phyloP scores from a whole-genome alignment of 805 yeast species.

The Soucietia sequanensis region DNA sequence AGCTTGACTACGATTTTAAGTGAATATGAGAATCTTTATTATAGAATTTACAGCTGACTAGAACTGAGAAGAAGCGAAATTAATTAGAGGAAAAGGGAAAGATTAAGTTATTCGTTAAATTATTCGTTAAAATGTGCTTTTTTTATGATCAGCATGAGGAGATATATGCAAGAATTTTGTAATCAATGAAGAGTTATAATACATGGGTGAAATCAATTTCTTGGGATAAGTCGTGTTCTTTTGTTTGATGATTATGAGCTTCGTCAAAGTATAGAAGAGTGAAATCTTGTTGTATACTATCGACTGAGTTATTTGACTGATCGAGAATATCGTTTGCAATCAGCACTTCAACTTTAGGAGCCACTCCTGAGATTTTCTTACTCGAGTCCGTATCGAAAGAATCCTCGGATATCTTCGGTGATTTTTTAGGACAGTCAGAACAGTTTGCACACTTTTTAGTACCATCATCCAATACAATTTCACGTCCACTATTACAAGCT shows the following conservation, averaged over 20 bases:
- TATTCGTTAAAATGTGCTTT: neutral
- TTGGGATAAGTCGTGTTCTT: neutral
- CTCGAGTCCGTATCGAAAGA: too few species aligned
- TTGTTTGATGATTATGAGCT: neutral
- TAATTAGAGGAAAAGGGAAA: too few species aligned
- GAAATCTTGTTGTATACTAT: neutral
- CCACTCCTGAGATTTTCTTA: too few species aligned
- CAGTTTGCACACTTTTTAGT: constrained; percentile 27
- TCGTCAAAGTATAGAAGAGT: neutral
- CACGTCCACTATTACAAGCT: constrained; percentile 2
- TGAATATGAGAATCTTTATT: too few species aligned
- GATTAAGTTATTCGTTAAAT: too few species aligned
- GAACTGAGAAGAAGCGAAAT: too few species aligned
- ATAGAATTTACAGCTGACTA: too few species aligned
- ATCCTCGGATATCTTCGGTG: neutral
- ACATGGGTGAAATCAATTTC: constrained; percentile 10
- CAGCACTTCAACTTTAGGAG: constrained; percentile 12
- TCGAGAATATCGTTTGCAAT: constrained; percentile 2
- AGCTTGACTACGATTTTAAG: too few species aligned
- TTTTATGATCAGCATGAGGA: neutral
- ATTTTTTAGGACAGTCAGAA: constrained; percentile 26
- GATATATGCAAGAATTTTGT: neutral
- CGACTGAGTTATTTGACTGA: too few species aligned
- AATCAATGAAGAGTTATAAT: neutral
- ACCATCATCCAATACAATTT: constrained; percentile 20